Percentiles rank a stretch among this genome's conserved stretches.
Conservation (phyloP, 176 grass and related monocot species). For the Rhynchospora tenuis region DNA sequence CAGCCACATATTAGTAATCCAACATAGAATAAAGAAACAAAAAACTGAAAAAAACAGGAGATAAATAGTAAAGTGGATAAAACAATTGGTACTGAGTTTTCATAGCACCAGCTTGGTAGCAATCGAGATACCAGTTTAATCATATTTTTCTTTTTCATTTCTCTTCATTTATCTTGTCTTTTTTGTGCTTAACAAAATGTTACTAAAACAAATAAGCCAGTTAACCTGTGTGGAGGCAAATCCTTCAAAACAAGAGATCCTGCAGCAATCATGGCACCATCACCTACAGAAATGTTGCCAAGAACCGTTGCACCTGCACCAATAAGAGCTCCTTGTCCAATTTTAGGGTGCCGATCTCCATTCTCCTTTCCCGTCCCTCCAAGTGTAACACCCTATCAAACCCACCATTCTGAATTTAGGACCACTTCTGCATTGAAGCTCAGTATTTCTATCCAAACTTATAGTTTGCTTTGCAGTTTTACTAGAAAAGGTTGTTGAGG, state of each 20-base stretch:
- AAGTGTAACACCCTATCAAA: constrained; percentile 77
- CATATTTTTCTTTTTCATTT: background rate
- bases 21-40: background rate
- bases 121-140: background rate
- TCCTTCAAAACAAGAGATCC: constrained; percentile 94
- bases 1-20: background rate
- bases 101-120: background rate
- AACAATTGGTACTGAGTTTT: background rate
- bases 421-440: background rate
- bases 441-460: background rate
- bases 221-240: constrained; percentile 93
- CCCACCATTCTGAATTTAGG: background rate
- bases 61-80: background rate
- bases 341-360: constrained; percentile 97
- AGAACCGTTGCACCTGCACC: constrained; percentile 94
- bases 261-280: constrained; percentile 94
- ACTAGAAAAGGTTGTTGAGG: background rate
- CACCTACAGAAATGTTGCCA: constrained; percentile 82
- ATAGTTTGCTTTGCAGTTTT: background rate
- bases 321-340: constrained; percentile 85
- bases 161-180: background rate
- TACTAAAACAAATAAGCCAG: background rate
- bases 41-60: background rate
- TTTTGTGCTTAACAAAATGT: background rate
- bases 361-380: constrained; percentile 94